Evolutionary conservation across 2,329 filamentous ascomycete species (phyloP), one percentile per base, ranked within the genome.

Genomic region (Xylaria sp.): DNA sequence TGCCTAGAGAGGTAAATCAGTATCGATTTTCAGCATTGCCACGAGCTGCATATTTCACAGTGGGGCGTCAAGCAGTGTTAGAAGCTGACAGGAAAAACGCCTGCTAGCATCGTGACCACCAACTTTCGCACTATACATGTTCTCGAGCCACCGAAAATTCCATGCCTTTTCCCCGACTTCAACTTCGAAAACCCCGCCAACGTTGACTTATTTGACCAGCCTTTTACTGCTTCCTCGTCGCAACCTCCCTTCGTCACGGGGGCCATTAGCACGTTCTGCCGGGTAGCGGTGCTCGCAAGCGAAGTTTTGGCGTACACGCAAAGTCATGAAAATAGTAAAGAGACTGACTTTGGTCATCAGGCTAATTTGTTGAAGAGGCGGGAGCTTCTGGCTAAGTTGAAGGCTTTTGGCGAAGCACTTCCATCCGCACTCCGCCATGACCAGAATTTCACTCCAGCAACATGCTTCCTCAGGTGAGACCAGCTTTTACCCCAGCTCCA

Each of bases 1-100:
- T 71, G 69, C 34, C 39, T 66, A 32, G 69, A 71, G 64, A 71
- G 69, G 69, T 71, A 69, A 62, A 13, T 25, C 8, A 48, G 5
- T 2, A 51, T 15, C 56, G 10, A 9, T 46, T 18, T 54, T 15
- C 9, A 44, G 37, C 32, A 18, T 12, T 25, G 4, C 10, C 32
- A 23, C 39, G 4, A 46, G 12, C 20, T 13, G 23, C 37, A 8
- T 54, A 37, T n/a, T 48, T 32, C 39, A 12, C n/a, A 9, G 1
- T 13, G 25, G 5, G 20, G 6, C 23, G 34, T 12, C 51, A 2
- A 13, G 39, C 5, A 3, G 39, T 12, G 56, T 5, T 37, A 51
- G 13, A 50, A 55, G 44, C 68, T 70, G 34, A 70, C 61, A 32
- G 52, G 3, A 34, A 48, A 10, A 12, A 23, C 1, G 3, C 39